These are phyloP conservation scores for Chlorella sp. DNA, from an alignment of 139 green algal genomes.

Conservation along the genomic window DNA sequence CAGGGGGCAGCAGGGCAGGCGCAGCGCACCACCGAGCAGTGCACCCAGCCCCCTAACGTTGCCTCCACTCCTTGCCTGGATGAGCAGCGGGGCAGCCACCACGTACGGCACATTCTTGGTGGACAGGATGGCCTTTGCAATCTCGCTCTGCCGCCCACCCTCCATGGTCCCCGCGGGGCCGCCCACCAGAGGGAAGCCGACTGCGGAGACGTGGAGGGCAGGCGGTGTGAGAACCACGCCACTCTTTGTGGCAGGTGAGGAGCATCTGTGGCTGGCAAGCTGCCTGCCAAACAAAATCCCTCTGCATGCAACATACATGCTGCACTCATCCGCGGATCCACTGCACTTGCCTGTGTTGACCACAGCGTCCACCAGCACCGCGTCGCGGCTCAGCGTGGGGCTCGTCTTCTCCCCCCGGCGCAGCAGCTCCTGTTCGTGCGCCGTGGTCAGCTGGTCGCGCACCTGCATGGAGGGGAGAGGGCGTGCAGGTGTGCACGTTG, in stretches of 20 bases:
- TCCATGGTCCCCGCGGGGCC: constrained; percentile 94
- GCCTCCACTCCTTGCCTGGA: constrained; percentile 66
- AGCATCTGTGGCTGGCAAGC: no score
- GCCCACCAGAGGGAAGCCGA: constrained; percentile 96
- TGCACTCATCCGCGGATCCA: no score
- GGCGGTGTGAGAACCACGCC: no score
- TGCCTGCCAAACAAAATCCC: no score
- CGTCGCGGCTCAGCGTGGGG: constrained; percentile 53
- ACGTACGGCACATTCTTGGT: constrained; percentile 97
- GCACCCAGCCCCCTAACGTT: background rate
- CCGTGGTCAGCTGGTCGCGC: constrained; percentile 83
- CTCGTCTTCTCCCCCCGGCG: constrained; percentile 25
- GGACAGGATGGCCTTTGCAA: constrained; percentile 89
- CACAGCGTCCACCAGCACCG: constrained; percentile 86
- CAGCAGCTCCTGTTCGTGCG: constrained; percentile 65
- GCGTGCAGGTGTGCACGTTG: no score
- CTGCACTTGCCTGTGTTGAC: constrained; percentile 69
- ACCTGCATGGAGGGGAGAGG: constrained; percentile 36
- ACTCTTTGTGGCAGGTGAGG: no score
- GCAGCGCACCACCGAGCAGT: background rate
- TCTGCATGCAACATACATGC: no score
- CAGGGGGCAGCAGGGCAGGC: no score
- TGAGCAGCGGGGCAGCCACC: constrained; percentile 93
- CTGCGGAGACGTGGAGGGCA: constrained; percentile 24
- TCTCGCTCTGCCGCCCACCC: constrained; percentile 84